These are phyloP conservation scores for Saccharomycopsis oosterbeekiorum DNA, from an alignment of 805 yeast species.

Conservation along the genomic window DNA sequence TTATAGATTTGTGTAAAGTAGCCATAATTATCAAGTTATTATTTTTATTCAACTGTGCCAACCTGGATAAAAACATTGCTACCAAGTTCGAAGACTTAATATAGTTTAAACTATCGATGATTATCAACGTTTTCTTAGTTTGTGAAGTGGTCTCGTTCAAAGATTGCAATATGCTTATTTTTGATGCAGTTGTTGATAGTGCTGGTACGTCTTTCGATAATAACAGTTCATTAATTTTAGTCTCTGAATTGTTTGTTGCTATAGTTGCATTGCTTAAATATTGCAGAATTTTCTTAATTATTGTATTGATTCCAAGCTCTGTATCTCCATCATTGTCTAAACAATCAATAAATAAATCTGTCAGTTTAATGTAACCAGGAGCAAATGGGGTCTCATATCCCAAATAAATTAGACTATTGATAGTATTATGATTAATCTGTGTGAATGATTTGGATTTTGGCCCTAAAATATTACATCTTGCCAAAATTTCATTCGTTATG, in stretches of 20 bases:
- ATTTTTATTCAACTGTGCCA: slow-evolving; percentile 38
- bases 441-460: not conserved
- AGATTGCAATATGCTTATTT: slow-evolving; percentile 19
- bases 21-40: slow-evolving; percentile 39
- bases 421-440: not conserved
- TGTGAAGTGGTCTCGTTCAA: slow-evolving; percentile 20
- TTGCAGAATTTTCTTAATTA: not conserved
- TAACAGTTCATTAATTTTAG: not conserved
- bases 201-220: slow-evolving; percentile 16
- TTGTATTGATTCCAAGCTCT: slow-evolving; percentile 23
- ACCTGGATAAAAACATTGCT: slow-evolving; percentile 29
- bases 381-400: slow-evolving; percentile 56
- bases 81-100: slow-evolving; percentile 34
- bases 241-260: slow-evolving; percentile 9
- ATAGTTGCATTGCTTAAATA: not conserved
- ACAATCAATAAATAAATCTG: slow-evolving; percentile 53
- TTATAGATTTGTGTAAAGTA: slow-evolving; percentile 35
- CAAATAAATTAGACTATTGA: slow-evolving; percentile 35
- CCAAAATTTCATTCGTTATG: slow-evolving; percentile 48
- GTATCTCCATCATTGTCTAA: slow-evolving; percentile 41
- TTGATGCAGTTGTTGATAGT: no score
- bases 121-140: slow-evolving; percentile 32
- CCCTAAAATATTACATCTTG: slow-evolving; percentile 22
- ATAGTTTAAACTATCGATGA: slow-evolving; percentile 64
- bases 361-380: slow-evolving; percentile 41